phyloP scores from a whole-genome alignment of 2,329 filamentous ascomycete genomes.

The Harringtonia lauricola region DNA sequence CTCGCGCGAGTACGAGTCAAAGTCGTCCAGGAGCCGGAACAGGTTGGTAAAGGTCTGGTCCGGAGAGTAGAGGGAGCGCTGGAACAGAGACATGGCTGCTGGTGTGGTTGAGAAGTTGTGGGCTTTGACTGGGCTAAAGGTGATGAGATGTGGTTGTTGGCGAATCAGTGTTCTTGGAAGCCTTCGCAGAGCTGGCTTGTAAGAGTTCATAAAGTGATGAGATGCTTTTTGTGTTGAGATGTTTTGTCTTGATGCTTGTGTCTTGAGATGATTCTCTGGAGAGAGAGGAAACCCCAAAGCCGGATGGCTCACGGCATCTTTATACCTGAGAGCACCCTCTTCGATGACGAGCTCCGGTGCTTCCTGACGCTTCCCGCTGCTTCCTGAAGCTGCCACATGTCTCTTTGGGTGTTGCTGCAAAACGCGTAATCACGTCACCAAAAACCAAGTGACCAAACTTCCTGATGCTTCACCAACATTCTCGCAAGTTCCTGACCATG shows the following conservation, averaged over 20 bases:
- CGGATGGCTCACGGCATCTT: conserved; percentile 3
- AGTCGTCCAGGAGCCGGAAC: conserved; percentile 55
- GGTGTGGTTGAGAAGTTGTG: conserved; percentile 5
- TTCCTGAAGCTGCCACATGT: conserved; percentile 11
- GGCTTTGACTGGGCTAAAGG: conserved; percentile 7
- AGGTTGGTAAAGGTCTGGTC: conserved; percentile 24
- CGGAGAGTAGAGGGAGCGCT: conserved; percentile 28
- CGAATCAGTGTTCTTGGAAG: conserved; percentile 1
- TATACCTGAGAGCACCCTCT: conserved; percentile 16
- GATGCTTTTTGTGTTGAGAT: background rate
- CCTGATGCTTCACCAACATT: too few species aligned
- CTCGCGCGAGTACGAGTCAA: conserved; percentile 43
- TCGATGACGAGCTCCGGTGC: background rate
- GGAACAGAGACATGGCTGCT: conserved; percentile 50
- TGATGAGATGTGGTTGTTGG: background rate
- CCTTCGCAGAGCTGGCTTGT: background rate
- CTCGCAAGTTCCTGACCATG: too few species aligned
- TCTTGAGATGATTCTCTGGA: conserved; percentile 1
- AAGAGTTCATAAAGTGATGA: conserved; percentile 8
- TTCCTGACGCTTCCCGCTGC: conserved; percentile 12
- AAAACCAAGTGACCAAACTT: too few species aligned
- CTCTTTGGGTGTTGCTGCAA: too few species aligned
- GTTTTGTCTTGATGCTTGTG: too few species aligned
- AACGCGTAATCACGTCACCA: too few species aligned
- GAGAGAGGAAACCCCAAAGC: background rate